These are phyloP conservation scores for Trichosporon sp. DNA, from an alignment of 1,284 basidiomycete species.

Conservation along the genomic window DNA sequence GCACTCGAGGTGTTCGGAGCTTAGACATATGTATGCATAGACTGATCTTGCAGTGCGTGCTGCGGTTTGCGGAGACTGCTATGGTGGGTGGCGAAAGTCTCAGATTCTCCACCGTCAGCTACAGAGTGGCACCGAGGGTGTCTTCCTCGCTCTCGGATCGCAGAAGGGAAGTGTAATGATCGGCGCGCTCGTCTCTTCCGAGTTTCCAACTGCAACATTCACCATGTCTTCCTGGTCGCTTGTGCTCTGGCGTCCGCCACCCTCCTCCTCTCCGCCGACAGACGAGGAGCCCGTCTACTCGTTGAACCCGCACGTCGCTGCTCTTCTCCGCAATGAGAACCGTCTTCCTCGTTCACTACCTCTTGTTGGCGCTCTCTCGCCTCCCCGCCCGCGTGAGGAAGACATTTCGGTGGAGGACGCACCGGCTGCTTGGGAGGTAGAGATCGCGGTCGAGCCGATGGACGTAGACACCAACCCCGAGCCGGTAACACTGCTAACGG, in stretches of 20 bases:
- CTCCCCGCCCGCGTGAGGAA: too few species aligned
- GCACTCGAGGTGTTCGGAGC: conserved; percentile 29
- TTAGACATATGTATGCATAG: neutral
- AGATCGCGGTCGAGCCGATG: neutral
- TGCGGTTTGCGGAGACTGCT: too few species aligned
- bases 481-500: too few species aligned
- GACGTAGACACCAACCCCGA: neutral
- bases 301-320: neutral
- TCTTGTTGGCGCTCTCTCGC: neutral
- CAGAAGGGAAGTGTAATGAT: neutral
- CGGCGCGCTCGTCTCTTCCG: neutral
- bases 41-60: neutral
- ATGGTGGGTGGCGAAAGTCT: neutral
- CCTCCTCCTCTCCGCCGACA: too few species aligned
- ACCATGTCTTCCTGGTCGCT: conserved; percentile 14
- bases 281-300: neutral
- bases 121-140: neutral
- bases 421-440: too few species aligned
- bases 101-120: neutral
- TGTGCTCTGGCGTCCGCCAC: conserved; percentile 10
- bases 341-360: neutral
- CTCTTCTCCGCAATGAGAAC: neutral
- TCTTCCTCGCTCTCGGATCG: neutral
- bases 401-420: too few species aligned
- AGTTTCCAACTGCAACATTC: neutral